Conservation (phyloP, 306 rosid species). For the Luffa aegyptiaca region DNA sequence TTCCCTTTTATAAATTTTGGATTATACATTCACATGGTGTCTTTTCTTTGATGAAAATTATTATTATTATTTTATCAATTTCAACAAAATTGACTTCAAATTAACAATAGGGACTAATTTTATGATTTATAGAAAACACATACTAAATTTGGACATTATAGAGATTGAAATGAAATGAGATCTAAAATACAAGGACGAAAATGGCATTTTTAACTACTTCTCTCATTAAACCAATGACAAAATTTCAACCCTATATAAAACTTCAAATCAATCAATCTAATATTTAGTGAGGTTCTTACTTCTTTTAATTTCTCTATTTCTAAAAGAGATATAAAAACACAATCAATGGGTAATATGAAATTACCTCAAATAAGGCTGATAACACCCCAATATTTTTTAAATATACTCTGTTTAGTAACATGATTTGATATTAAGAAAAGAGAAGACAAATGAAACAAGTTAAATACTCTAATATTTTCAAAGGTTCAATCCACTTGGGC, state of each 20-base stretch:
- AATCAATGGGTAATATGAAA: not conserved
- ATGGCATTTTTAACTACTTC: too few relatives aligned
- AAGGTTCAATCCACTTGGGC: not conserved
- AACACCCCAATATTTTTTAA: not conserved
- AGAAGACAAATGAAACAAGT: not conserved
- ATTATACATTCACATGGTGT: too few relatives aligned
- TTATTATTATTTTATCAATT: too few relatives aligned
- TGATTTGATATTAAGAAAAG: not conserved
- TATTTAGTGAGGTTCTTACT: not conserved
- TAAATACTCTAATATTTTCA: not conserved
- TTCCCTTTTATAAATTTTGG: too few relatives aligned
- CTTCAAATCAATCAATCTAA: not conserved
- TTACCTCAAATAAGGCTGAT: not conserved
- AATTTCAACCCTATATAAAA: not conserved
- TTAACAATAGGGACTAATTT: too few relatives aligned
- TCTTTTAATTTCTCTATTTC: not conserved
- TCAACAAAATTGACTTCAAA: too few relatives aligned
- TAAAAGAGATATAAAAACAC: not conserved
- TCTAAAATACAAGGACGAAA: too few relatives aligned
- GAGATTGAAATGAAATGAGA: too few relatives aligned
- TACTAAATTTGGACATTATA: too few relatives aligned
- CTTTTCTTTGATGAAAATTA: too few relatives aligned
- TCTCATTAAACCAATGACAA: too few relatives aligned
- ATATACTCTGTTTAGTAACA: not conserved
- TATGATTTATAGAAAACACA: too few relatives aligned